Conservation (phyloP, 352 stramenopile species). For the Globisporangium lucens region DNA sequence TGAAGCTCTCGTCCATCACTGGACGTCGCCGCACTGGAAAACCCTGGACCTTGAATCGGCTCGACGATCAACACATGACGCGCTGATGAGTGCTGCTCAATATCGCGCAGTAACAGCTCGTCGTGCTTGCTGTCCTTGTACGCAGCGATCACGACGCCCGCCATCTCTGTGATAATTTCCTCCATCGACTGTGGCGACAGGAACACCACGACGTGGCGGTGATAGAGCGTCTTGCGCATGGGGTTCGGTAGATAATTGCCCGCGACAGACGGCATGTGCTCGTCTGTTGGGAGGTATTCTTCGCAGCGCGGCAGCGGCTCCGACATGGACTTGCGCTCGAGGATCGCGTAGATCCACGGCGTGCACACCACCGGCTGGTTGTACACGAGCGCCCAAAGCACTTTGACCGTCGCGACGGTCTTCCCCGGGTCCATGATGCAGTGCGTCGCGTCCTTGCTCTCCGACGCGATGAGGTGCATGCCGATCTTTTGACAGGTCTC, state of each 20-base stretch:
- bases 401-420: slow-evolving; percentile 81
- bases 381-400: slow-evolving; percentile 84
- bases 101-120: slow-evolving; percentile 45
- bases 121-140: slow-evolving; percentile 58
- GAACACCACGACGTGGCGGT: slow-evolving; percentile 72
- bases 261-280: slow-evolving; percentile 48
- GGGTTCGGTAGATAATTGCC: slow-evolving; percentile 74
- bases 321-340: slow-evolving; percentile 68
- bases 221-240: slow-evolving; percentile 73
- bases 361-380: slow-evolving; percentile 82
- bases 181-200: slow-evolving; percentile 73
- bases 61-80: slow-evolving; percentile 69
- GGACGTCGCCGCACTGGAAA: slow-evolving; percentile 49
- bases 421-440: slow-evolving; percentile 84
- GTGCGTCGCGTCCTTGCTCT: slow-evolving; percentile 71
- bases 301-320: slow-evolving; percentile 76
- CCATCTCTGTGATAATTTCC: slow-evolving; percentile 72
- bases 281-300: slow-evolving; percentile 62
- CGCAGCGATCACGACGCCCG: slow-evolving; percentile 54
- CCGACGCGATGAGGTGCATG: slow-evolving; percentile 66
- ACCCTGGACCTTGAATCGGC: slow-evolving; percentile 40
- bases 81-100: slow-evolving; percentile 44
- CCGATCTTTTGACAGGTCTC: slow-evolving; percentile 76
- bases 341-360: slow-evolving; percentile 76
- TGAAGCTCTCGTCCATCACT: slow-evolving; percentile 41